phyloP scores from a whole-genome alignment of 805 yeast species.

The Metschnikowia reukaufii region DNA sequence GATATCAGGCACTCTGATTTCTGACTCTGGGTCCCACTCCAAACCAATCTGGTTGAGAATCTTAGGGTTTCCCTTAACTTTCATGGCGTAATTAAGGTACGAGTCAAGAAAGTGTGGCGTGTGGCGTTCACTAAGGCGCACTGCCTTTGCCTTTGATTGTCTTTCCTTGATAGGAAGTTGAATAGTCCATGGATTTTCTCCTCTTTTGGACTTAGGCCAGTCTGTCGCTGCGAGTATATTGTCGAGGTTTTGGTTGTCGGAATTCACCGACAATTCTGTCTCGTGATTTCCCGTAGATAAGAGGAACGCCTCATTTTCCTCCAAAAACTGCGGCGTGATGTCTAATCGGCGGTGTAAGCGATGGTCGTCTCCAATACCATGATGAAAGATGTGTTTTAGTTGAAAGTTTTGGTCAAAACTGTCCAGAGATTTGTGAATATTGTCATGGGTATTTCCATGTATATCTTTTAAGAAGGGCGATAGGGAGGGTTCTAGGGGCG shows the following conservation, averaged over 20 bases:
- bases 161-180: slow-evolving; percentile 29
- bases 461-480: neutral
- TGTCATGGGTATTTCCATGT: neutral
- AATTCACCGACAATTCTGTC: neutral
- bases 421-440: neutral
- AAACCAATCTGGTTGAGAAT: slow-evolving; percentile 40
- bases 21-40: slow-evolving; percentile 63
- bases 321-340: slow-evolving; percentile 43
- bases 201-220: slow-evolving; percentile 35
- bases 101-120: slow-evolving; percentile 65
- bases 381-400: slow-evolving; percentile 62
- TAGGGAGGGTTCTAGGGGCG: neutral
- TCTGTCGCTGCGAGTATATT: slow-evolving; percentile 24
- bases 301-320: slow-evolving; percentile 12
- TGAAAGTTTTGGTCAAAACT: slow-evolving; percentile 21
- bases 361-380: slow-evolving; percentile 49
- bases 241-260: slow-evolving; percentile 1
- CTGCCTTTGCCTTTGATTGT: slow-evolving; percentile 20
- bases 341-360: slow-evolving; percentile 51
- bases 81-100: slow-evolving; percentile 57
- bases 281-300: neutral
- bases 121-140: slow-evolving; percentile 37
- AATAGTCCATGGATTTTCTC: slow-evolving; percentile 42
- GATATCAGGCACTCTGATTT: slow-evolving; percentile 67
- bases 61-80: slow-evolving; percentile 38